These are phyloP conservation scores for Helotiales sp. DNA, from an alignment of 2,329 filamentous ascomycete species.

Conservation along the genomic window DNA sequence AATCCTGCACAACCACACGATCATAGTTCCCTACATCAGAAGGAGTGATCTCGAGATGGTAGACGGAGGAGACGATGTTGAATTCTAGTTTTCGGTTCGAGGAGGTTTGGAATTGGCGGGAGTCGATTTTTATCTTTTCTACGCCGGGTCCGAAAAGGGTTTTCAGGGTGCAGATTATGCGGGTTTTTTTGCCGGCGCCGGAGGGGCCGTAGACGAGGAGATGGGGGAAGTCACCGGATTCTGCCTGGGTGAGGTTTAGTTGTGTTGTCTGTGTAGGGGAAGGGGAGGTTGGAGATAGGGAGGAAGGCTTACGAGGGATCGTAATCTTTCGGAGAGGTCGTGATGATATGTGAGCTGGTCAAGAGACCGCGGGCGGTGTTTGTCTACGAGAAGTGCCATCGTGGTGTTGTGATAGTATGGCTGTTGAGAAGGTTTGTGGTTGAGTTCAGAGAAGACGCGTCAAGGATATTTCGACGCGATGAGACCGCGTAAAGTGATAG, in stretches of 20 bases:
- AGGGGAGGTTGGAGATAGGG: not conserved
- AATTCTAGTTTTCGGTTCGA: constrained; percentile 98
- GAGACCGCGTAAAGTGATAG: not conserved
- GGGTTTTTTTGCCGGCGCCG: constrained; percentile 95
- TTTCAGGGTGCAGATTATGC: constrained; percentile 91
- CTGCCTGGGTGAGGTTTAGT: constrained; percentile 59
- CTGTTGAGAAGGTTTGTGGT: not conserved
- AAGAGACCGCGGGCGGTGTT: constrained; percentile 71
- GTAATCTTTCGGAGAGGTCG: constrained; percentile 83
- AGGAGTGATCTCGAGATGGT: constrained; percentile 97
- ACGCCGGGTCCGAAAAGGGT: constrained; percentile 94
- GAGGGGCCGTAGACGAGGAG: constrained; percentile 96
- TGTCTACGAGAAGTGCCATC: constrained; percentile 72
- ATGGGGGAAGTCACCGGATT: constrained; percentile 97
- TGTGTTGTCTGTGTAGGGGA: no score
- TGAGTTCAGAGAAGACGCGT: not conserved
- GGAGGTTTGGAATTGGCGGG: constrained; percentile 91
- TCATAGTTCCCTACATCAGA: constrained; percentile 97
- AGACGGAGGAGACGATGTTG: constrained; percentile 96
- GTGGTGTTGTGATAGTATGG: constrained; percentile 1
- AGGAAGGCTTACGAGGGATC: constrained; percentile 68
- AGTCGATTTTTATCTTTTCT: constrained; percentile 99
- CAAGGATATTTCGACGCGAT: not conserved
- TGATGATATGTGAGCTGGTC: constrained; percentile 83
- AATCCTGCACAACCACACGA: constrained; percentile 90